Conservation (phyloP, 2,329 filamentous ascomycete genomes). For the Dryadomyces sulphureus region DNA sequence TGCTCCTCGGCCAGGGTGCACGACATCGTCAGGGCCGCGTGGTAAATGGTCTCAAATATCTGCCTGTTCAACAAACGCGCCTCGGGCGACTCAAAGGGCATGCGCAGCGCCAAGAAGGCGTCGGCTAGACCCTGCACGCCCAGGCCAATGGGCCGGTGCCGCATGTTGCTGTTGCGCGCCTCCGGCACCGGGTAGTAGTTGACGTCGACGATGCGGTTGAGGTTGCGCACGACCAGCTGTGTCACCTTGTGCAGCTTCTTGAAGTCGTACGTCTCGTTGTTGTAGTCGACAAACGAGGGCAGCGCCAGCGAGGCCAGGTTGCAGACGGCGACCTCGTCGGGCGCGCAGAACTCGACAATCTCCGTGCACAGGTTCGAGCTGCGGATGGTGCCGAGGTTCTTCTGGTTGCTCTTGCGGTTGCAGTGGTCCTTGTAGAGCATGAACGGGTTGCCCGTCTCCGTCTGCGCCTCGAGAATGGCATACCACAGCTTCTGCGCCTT, state of each 20-base stretch:
- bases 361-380: constrained; percentile 99
- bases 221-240: constrained; percentile 81
- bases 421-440: constrained; percentile 99
- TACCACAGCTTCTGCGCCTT: constrained; percentile 99
- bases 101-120: constrained; percentile 88
- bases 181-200: constrained; percentile 98
- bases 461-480: constrained; percentile 93
- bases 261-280: constrained; percentile 80
- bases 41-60: constrained; percentile 99
- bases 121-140: constrained; percentile 97
- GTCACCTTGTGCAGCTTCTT: constrained; percentile 90
- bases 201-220: constrained; percentile 97
- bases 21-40: constrained; percentile 82
- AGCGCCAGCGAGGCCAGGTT: constrained; percentile 92
- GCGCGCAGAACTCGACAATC: constrained; percentile 93
- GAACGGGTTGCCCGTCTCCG: constrained; percentile 96
- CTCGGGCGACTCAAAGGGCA: constrained; percentile 94
- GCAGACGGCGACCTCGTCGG: constrained; percentile 96
- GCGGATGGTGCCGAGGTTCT: constrained; percentile 96
- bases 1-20: constrained; percentile 70
- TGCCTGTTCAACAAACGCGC: constrained; percentile 90
- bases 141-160: constrained; percentile 87
- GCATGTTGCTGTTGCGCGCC: constrained; percentile 91
- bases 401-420: constrained; percentile 99
- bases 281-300: constrained; percentile 79